Evolutionary conservation across 768 basidiomycete species (phyloP).

Genomic region (Kwoniella shandongensis): DNA sequence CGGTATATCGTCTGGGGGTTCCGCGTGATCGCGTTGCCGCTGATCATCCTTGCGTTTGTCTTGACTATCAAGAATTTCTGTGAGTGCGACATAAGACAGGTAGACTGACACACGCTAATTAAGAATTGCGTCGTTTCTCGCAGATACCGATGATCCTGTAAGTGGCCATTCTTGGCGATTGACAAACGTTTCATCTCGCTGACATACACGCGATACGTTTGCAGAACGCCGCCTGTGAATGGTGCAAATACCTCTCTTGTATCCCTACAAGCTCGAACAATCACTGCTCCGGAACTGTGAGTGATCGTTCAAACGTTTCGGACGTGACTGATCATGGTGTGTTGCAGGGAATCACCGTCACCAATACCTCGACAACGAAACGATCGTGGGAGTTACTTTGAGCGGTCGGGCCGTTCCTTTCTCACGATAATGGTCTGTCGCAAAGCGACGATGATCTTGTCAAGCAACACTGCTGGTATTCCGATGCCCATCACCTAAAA

Average conservation of each 20-base stretch:
- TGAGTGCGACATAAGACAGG: constrained; percentile 20
- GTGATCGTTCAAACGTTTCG: constrained; percentile 2
- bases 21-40: constrained; percentile 69
- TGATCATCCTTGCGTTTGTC: constrained; percentile 77
- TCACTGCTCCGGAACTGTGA: constrained; percentile 53
- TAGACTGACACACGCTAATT: neutral
- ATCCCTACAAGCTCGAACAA: constrained; percentile 65
- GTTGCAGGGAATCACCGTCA: constrained; percentile 27
- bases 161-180: constrained; percentile 4
- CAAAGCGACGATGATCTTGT: too few relatives aligned
- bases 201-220: too few relatives aligned
- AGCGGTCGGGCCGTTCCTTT: too few relatives aligned
- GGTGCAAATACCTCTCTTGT: constrained; percentile 87
- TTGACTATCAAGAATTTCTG: constrained; percentile 82
- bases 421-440: too few relatives aligned
- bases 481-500: too few relatives aligned
- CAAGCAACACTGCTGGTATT: too few relatives aligned
- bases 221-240: constrained; percentile 75
- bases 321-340: neutral
- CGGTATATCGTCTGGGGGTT: constrained; percentile 69
- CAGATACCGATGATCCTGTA: constrained; percentile 44
- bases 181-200: too few relatives aligned
- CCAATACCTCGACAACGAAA: constrained; percentile 16
- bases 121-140: neutral
- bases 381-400: constrained; percentile 29